Conservation (phyloP, 768 basidiomycete species). For the Pleurotus sapidus region DNA sequence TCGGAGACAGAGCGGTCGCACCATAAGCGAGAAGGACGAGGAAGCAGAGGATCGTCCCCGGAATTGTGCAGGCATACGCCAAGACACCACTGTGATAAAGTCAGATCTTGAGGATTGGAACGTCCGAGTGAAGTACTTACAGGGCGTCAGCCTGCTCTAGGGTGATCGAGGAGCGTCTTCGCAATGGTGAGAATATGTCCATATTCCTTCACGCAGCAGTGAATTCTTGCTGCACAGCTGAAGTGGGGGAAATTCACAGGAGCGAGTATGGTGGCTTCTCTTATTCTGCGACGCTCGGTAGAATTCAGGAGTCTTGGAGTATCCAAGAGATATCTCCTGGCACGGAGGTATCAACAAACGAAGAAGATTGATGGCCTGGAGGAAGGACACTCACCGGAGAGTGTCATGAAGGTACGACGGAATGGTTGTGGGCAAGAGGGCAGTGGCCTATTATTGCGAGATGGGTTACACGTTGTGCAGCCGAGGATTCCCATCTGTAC, state of each 20-base stretch:
- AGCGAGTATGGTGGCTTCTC: not conserved
- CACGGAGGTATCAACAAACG: not conserved
- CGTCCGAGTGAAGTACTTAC: slow-evolving; percentile 1
- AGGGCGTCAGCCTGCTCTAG: not conserved
- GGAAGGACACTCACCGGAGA: not conserved
- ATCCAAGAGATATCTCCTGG: not conserved
- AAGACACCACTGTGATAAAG: not conserved
- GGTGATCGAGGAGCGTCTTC: not conserved
- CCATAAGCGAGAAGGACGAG: slow-evolving; percentile 15
- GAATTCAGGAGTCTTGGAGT: not conserved
- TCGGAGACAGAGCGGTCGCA: slow-evolving; percentile 6
- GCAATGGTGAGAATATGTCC: not conserved
- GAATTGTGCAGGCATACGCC: slow-evolving; percentile 8
- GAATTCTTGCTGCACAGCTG: not conserved
- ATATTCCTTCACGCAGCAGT: not conserved
- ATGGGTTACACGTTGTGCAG: not conserved
- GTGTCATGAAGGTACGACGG: not conserved
- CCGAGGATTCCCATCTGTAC: not conserved
- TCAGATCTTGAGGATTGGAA: slow-evolving; percentile 11
- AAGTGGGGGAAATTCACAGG: not conserved
- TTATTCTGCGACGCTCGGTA: not conserved
- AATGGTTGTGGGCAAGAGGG: not conserved
- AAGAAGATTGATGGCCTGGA: not conserved
- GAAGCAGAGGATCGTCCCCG: slow-evolving; percentile 14
- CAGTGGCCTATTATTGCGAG: not conserved